Evolutionary conservation across 2,329 filamentous ascomycete species (phyloP).

Genomic region (Cercospora citrullina): DNA sequence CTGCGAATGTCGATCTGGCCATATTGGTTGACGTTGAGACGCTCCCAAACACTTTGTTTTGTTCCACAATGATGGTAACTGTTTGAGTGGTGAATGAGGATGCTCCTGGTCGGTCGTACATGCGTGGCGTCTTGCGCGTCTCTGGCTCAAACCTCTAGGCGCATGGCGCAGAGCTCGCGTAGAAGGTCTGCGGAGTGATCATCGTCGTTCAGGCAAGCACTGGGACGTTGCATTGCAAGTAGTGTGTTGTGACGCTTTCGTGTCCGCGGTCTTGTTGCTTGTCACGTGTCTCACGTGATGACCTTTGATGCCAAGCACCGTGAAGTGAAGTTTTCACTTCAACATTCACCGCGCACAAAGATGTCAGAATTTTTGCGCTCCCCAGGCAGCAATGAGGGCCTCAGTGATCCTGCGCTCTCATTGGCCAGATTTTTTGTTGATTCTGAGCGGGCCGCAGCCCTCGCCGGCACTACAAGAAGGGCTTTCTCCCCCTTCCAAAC

Average conservation of each 20-base stretch:
- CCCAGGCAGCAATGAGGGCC: neutral
- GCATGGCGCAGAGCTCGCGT: neutral
- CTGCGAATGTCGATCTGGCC: neutral
- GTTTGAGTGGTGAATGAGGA: constrained; percentile 1
- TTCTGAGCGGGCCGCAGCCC: neutral
- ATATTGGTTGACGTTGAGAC: neutral
- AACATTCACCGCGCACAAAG: neutral
- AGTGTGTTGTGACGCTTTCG: neutral
- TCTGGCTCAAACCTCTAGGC: neutral
- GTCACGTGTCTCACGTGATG: neutral
- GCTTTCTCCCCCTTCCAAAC: neutral
- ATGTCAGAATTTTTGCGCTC: neutral
- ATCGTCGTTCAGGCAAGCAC: neutral
- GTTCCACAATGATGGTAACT: neutral
- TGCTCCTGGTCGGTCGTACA: constrained; percentile 2
- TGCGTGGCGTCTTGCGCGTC: constrained; percentile 8
- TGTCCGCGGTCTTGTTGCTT: neutral
- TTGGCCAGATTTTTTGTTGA: neutral
- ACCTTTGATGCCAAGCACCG: neutral
- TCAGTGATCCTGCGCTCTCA: neutral
- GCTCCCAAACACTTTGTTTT: neutral
- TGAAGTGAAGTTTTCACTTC: constrained; percentile 1
- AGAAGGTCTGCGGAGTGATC: neutral
- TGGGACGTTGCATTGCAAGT: neutral
- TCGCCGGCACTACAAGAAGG: neutral